phyloP scores from a whole-genome alignment of 192 early-diverging fungal genomes.

The Polychytrium aggregatum region DNA sequence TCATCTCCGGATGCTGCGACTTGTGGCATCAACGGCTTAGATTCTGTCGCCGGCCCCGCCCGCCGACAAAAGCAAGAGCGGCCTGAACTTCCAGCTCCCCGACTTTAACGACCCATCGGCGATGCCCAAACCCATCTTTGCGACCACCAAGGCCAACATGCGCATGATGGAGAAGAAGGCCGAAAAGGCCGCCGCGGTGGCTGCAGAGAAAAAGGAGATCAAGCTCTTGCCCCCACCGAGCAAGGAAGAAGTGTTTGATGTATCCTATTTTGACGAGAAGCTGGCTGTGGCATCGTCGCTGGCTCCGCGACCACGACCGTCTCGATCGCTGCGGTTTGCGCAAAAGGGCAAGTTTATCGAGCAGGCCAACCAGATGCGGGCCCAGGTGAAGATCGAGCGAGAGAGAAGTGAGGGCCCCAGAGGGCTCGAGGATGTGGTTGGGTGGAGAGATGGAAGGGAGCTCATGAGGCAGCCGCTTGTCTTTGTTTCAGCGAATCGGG shows the following conservation, averaged over 20 bases:
- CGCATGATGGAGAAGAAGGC: constrained; percentile 26
- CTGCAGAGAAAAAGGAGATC: constrained; percentile 25
- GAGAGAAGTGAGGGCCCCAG: too few species aligned
- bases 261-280: constrained; percentile 84
- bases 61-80: constrained; percentile 10
- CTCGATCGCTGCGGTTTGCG: constrained; percentile 61
- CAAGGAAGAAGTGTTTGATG: constrained; percentile 54
- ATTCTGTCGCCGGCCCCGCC: constrained; percentile 7
- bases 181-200: background rate
- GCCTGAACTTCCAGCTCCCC: constrained; percentile 31
- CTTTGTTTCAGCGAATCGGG: background rate
- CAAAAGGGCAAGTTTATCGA: constrained; percentile 71
- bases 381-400: constrained; percentile 45
- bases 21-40: too few species aligned
- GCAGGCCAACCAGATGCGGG: constrained; percentile 69
- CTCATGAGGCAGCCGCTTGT: constrained; percentile 7
- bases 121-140: constrained; percentile 48
- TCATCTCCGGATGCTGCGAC: too few species aligned
- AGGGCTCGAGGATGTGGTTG: too few species aligned
- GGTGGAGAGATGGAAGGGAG: constrained; percentile 21
- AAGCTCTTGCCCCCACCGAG: constrained; percentile 34
- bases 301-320: constrained; percentile 25
- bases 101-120: constrained; percentile 31
- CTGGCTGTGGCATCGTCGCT: constrained; percentile 27
- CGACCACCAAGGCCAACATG: constrained; percentile 60